Base-by-base conservation (phyloP, 257 asterid genomes). In the Apocynum venetum region DNA sequence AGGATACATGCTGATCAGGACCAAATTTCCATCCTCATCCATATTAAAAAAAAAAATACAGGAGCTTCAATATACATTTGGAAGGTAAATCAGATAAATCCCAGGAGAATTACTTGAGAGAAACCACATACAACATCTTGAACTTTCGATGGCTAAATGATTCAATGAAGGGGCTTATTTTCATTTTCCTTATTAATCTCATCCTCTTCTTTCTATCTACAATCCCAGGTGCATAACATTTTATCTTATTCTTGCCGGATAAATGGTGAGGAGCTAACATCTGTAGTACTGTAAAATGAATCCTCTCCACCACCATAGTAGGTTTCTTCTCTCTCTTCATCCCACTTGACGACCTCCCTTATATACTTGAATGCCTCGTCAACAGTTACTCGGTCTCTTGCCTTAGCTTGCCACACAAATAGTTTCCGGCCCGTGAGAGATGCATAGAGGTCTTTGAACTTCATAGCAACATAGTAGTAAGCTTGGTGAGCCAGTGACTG, bases 231-330 rank as follows among this genome's bases (percentile, higher is more conserved):
- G 76, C 71, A 79, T 75, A 63, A 63, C 41, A n/a, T 49, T 52
- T 44, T 14, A 57, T 55, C 76, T 78, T 76, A 89, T 61, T 83
- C 92, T 61, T 86, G 96, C 14, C 81, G 80, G 71, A 84, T 60
- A 60, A 84, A 85, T 0, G 88, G 95, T 0, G 95, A 84, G 2
- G 96, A 86, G 80, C 97, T 88, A 70, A 88, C 72, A n/a, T 94
- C 98, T 0, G 98, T 94, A 4, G 97, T 94, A 81, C 98, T 94
- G 75, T 94, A 95, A 74, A 92, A 92, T 20, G 98, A 93, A 80
- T 95, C 98, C 66, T 89, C 98, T 44, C 80, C 90, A 2, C 84
- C 91, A 59, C 48, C 84, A 3, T 46, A 87, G 70, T 84, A 89
- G 52, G 78, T 86, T 12, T 91, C 96, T 43, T 88, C 94, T 85